Evolutionary conservation across 495 filamentous ascomycete species (phyloP).

Genomic region (Lasiosphaeriaceae sp.): DNA sequence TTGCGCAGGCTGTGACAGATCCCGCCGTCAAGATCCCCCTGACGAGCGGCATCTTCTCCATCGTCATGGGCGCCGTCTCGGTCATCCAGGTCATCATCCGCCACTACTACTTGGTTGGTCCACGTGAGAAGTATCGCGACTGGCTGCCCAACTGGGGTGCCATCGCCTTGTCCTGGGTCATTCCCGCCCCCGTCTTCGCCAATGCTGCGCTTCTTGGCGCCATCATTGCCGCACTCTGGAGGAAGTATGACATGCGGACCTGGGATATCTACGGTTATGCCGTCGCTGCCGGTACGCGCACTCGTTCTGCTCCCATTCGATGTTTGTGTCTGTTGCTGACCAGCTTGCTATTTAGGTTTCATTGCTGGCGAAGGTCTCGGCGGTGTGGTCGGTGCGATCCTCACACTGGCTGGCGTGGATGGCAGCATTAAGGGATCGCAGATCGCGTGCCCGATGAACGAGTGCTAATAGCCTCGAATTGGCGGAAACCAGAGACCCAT

Average conservation of each 20-base stretch:
- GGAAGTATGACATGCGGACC: conserved; percentile 48
- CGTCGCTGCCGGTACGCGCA: conserved; percentile 50
- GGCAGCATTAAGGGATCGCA: conserved; percentile 43
- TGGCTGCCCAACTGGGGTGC: conserved; percentile 68
- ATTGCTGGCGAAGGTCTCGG: conserved; percentile 67
- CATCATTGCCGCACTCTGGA: conserved; percentile 54
- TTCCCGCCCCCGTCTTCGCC: conserved; percentile 36
- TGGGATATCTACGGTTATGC: conserved; percentile 65
- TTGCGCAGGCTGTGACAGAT: conserved; percentile 60
- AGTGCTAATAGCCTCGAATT: conserved; percentile 14
- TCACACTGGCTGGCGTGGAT: conserved; percentile 51
- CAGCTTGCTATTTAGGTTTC: conserved; percentile 33
- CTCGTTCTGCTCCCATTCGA: not conserved
- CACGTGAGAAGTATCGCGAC: conserved; percentile 46
- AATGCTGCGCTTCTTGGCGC: conserved; percentile 58
- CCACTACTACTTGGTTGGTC: conserved; percentile 51
- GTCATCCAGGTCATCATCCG: conserved; percentile 51
- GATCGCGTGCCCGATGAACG: conserved; percentile 43
- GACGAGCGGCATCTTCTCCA: conserved; percentile 52
- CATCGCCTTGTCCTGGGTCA: conserved; percentile 59
- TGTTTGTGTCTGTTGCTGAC: conserved; percentile 1
- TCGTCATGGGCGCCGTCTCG: conserved; percentile 50
- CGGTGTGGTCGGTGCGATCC: conserved; percentile 55
- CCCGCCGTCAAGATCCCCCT: conserved; percentile 54
- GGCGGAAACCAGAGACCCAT: too few species aligned